phyloP scores from a whole-genome alignment of 139 green algal genomes.

The Coelastrella sp. region DNA sequence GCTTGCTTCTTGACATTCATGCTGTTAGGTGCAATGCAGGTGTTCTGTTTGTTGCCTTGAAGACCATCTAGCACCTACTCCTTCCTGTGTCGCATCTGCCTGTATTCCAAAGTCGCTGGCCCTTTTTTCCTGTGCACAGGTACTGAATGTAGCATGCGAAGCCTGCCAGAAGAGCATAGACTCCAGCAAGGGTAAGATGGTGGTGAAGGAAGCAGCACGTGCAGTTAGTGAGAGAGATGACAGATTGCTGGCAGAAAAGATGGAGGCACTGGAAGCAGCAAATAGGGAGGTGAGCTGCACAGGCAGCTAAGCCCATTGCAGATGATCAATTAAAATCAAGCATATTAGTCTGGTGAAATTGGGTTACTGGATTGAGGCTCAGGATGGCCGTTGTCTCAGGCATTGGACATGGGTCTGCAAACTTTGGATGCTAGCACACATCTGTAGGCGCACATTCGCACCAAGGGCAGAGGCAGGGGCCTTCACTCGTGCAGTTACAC shows the following conservation, averaged over 20 bases:
- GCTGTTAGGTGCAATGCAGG: neutral
- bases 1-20: neutral
- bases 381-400: too few relatives aligned
- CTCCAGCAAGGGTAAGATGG: constrained; percentile 86
- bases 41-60: neutral
- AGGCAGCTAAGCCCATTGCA: constrained; percentile 48
- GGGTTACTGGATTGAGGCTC: too few relatives aligned
- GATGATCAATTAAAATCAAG: constrained; percentile 66
- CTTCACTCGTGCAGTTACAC: neutral
- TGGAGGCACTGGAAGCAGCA: constrained; percentile 82
- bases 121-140: constrained; percentile 19
- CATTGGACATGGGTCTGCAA: too few relatives aligned
- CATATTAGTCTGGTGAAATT: constrained; percentile 41
- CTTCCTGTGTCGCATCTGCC: too few relatives aligned
- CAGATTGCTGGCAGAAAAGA: constrained; percentile 87
- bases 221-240: constrained; percentile 96
- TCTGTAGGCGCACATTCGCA: neutral
- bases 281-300: constrained; percentile 74
- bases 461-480: neutral
- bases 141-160: constrained; percentile 81
- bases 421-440: too few relatives aligned
- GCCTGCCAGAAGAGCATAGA: constrained; percentile 84
- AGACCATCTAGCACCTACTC: neutral
- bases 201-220: constrained; percentile 94
- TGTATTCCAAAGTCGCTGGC: too few relatives aligned